A percentile compares a stretch with the other conserved stretches of the same genome.
Conservation (phyloP, 1,284 basidiomycete species). For the Ustilago sp. region DNA sequence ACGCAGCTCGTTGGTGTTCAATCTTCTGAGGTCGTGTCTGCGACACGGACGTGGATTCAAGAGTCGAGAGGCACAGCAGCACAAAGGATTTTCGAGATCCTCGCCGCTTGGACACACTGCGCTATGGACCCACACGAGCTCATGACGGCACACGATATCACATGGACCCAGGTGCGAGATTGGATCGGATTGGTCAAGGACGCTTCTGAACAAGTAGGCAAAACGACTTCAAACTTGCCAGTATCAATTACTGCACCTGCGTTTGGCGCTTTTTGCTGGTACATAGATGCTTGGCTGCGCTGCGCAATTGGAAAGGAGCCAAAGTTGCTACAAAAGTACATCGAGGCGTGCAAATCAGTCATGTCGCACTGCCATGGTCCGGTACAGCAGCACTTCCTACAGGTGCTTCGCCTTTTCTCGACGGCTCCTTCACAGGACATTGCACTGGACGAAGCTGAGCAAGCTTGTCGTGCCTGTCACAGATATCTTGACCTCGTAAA, state of each 20-base stretch:
- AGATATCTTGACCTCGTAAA: slow-evolving; percentile 18
- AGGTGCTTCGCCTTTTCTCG: slow-evolving; percentile 19
- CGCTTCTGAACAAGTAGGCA: background rate
- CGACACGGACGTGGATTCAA: slow-evolving; percentile 11
- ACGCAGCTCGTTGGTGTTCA: slow-evolving; percentile 9
- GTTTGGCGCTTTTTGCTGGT: slow-evolving; percentile 27
- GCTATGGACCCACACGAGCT: slow-evolving; percentile 89
- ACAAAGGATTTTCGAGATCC: slow-evolving; percentile 70
- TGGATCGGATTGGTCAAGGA: slow-evolving; percentile 73
- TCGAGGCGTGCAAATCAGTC: slow-evolving; percentile 11
- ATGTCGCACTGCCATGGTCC: background rate
- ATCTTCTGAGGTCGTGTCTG: background rate
- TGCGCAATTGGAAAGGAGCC: slow-evolving; percentile 38
- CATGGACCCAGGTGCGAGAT: slow-evolving; percentile 85
- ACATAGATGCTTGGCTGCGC: slow-evolving; percentile 38
- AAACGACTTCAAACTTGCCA: background rate
- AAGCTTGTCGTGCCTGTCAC: slow-evolving; percentile 33
- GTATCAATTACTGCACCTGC: slow-evolving; percentile 13
- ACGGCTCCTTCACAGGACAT: slow-evolving; percentile 27
- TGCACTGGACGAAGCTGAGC: slow-evolving; percentile 32
- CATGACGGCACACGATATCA: slow-evolving; percentile 84
- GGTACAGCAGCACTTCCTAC: slow-evolving; percentile 20
- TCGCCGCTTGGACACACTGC: slow-evolving; percentile 82
- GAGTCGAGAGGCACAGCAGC: slow-evolving; percentile 27
- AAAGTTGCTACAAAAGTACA: slow-evolving; percentile 15